Base-by-base conservation (phyloP, 495 filamentous ascomycete genomes). In the Bryoglossum gracile region DNA sequence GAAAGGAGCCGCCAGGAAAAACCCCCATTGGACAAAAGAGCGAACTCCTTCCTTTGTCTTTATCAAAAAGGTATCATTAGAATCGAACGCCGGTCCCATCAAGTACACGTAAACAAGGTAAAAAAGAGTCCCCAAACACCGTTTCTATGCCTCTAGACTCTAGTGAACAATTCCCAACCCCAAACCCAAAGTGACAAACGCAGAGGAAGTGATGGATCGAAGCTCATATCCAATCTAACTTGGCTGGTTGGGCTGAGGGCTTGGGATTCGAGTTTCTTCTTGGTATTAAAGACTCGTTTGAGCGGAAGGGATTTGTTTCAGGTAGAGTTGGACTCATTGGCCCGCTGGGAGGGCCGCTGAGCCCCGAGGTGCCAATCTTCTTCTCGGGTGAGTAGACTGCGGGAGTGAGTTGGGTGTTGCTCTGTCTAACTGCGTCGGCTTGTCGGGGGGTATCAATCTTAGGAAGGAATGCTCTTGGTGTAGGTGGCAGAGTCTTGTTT, bases 401-500 rank as follows among this genome's bases (percentile, higher is more conserved):
- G 5, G 57, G 57, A 28, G 46, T 57, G 1, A 60, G 40, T 26
- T 57, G 46, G 0, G 51, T 57, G 0, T 46, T 44, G 25, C 41
- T 43, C 13, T 43, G 11, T 25, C 41, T 28, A 17, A 43, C 41
- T 6, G n/a, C 10, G 8, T 43, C 21, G 8, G 48, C 37, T 42
- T 32, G 30, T 17, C 37, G 26, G 4, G 30, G 17, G 5, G 17
- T 38, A 10, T 43, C 36, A 24, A 36, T 30, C 11, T 19, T 36
- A 14, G 45, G 36, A 19, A 54, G 32, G 14, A 23, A 50, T 11
- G n/a, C 28, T 28, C 39, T 56, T 2, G 57, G 57, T 18, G 54
- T 60, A 21, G 57, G 57, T 9, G 57, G 57, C 3, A 60, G 44
- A 1, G 43, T 54, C 25, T 60, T 60, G 34, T 54, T 60, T 19